These are phyloP conservation scores for Zymoseptoria pseudotritici DNA, from an alignment of 2,329 filamentous ascomycete species.

Conservation along the genomic window DNA sequence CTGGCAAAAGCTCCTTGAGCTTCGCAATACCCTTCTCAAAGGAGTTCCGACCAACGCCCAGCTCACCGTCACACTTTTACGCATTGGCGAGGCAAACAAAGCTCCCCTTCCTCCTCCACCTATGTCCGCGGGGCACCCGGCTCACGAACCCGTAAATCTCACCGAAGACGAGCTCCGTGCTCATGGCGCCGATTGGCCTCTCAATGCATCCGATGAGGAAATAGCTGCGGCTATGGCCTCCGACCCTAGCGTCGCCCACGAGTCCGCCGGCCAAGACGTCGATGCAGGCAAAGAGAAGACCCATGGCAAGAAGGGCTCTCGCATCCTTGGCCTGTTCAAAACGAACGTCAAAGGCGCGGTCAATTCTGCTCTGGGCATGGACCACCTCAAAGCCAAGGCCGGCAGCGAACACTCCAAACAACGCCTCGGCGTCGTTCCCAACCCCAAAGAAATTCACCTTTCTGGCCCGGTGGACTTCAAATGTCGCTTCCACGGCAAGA, in stretches of 20 bases:
- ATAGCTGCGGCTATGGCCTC: conserved; percentile 52
- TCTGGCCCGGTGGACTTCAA: conserved; percentile 71
- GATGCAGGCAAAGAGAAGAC: conserved; percentile 42
- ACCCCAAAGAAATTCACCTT: conserved; percentile 33
- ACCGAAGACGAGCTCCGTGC: conserved; percentile 45
- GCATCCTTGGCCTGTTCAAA: conserved; percentile 60
- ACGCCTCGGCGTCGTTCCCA: conserved; percentile 61
- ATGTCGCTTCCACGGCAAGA: conserved; percentile 60
- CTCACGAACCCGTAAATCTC: conserved; percentile 45
- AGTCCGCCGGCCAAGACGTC: conserved; percentile 47
- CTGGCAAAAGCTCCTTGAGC: conserved; percentile 68
- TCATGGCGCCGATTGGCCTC: conserved; percentile 46
- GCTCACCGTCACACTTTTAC: conserved; percentile 69
- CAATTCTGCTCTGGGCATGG: conserved; percentile 63
- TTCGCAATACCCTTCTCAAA: conserved; percentile 69
- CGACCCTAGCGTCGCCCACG: conserved; percentile 40
- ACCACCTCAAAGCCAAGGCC: conserved; percentile 61
- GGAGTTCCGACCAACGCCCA: conserved; percentile 83
- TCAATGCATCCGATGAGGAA: conserved; percentile 58
- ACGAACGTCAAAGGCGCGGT: conserved; percentile 63
- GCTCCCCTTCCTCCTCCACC: conserved; percentile 63
- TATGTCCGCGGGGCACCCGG: conserved; percentile 32
- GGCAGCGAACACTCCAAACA: conserved; percentile 58
- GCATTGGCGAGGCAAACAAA: conserved; percentile 73
- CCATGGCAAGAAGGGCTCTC: conserved; percentile 42